Evolutionary conservation across 768 basidiomycete species (phyloP).

Genomic region (Termitomyces eurrhizus): DNA sequence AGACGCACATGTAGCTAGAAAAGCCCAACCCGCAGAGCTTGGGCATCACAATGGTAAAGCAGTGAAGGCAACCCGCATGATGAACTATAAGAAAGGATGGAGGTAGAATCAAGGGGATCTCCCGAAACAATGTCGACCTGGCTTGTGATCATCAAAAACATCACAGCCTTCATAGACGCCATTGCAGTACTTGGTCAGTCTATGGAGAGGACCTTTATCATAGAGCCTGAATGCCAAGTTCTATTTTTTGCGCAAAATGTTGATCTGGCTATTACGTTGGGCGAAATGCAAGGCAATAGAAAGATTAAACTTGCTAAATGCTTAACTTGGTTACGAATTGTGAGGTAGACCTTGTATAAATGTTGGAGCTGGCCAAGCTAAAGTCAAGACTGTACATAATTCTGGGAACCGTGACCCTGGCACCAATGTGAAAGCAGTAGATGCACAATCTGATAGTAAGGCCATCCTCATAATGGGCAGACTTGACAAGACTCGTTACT

Average conservation of each 20-base stretch:
- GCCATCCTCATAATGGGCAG: too few relatives aligned
- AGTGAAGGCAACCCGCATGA: neutral
- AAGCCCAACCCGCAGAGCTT: neutral
- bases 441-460: too few relatives aligned
- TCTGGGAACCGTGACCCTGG: too few relatives aligned
- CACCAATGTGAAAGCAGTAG: too few relatives aligned
- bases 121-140: neutral
- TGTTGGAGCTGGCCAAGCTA: neutral
- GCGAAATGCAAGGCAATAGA: neutral
- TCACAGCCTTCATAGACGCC: neutral
- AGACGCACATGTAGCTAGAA: neutral
- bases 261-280: neutral
- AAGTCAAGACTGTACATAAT: neutral
- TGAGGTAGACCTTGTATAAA: neutral
- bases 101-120: neutral
- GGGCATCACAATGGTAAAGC: neutral
- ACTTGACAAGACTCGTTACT: too few relatives aligned
- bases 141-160: neutral
- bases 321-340: neutral
- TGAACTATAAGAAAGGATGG: neutral
- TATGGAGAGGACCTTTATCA: neutral
- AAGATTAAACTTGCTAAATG: too few relatives aligned
- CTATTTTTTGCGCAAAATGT: too few relatives aligned
- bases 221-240: neutral
- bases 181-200: neutral